These are phyloP conservation scores for Leucogyrophana mollusca DNA, from an alignment of 768 basidiomycete genomes.

Conservation along the genomic window DNA sequence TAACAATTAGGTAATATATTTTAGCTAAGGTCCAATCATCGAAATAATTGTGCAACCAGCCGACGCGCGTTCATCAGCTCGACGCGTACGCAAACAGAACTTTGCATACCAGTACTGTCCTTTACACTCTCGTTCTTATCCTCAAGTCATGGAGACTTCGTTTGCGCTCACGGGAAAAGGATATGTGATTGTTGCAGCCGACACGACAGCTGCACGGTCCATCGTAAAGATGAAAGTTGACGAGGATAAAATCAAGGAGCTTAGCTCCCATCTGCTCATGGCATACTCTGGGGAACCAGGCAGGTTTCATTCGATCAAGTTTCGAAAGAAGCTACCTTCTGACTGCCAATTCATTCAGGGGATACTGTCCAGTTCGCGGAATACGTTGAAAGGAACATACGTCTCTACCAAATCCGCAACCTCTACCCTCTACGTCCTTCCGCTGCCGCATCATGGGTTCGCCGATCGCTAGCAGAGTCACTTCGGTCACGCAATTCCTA, in stretches of 20 bases:
- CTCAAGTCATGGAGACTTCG: slow-evolving; percentile 75
- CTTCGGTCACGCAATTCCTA: slow-evolving; percentile 88
- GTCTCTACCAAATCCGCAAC: slow-evolving; percentile 95
- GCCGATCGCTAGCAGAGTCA: slow-evolving; percentile 84
- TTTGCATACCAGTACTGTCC: slow-evolving; percentile 1
- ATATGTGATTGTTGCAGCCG: slow-evolving; percentile 90
- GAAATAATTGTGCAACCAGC: too few species aligned
- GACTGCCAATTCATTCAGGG: slow-evolving; percentile 44
- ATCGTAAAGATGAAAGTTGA: slow-evolving; percentile 98
- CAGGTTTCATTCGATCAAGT: slow-evolving; percentile 26
- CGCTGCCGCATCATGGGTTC: slow-evolving; percentile 94
- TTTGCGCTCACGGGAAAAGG: slow-evolving; percentile 92
- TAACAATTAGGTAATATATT: too few species aligned
- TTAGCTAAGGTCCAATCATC: too few species aligned
- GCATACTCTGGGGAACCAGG: slow-evolving; percentile 94
- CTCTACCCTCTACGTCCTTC: slow-evolving; percentile 85
- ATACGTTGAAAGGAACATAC: slow-evolving; percentile 92
- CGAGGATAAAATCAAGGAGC: slow-evolving; percentile 93
- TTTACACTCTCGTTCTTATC: slow-evolving; percentile 1
- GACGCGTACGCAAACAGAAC: slow-evolving; percentile 16
- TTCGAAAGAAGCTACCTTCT: background rate
- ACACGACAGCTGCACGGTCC: slow-evolving; percentile 85
- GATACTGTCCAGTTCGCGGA: slow-evolving; percentile 98
- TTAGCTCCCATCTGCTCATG: slow-evolving; percentile 92
- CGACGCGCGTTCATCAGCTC: slow-evolving; percentile 28